These are phyloP conservation scores for Globisporangium nagaii DNA, from an alignment of 352 stramenopile species.

Conservation along the genomic window DNA sequence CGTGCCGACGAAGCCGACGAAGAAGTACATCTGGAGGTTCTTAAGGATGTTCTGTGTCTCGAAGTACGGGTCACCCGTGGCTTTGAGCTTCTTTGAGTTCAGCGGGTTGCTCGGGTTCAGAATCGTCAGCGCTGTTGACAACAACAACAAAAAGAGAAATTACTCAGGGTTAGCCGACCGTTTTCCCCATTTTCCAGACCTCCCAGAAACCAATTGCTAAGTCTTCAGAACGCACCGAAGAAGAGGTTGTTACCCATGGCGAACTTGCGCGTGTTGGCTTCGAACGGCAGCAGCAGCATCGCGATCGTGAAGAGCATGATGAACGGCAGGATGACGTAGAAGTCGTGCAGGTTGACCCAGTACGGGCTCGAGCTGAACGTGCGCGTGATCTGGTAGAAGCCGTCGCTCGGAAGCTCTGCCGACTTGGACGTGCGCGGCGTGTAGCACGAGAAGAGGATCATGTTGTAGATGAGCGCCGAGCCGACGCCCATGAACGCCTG, in stretches of 20 bases:
- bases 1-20: constrained; percentile 45
- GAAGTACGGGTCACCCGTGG: constrained; percentile 24
- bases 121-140: constrained; percentile 59
- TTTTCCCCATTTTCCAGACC: too few species aligned
- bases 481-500: constrained; percentile 36
- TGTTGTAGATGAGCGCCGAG: constrained; percentile 61
- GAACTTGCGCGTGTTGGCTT: constrained; percentile 63
- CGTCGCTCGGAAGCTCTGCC: constrained; percentile 15
- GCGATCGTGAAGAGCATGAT: constrained; percentile 54
- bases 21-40: constrained; percentile 46
- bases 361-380: constrained; percentile 46
- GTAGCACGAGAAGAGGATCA: constrained; percentile 41
- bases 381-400: constrained; percentile 40
- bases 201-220: too few species aligned
- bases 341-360: constrained; percentile 43
- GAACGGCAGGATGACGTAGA: constrained; percentile 45
- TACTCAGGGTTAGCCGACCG: too few species aligned
- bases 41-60: constrained; percentile 35
- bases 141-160: neutral
- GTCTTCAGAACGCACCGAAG: constrained; percentile 28
- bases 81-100: constrained; percentile 30
- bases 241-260: constrained; percentile 60
- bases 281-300: constrained; percentile 48
- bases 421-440: constrained; percentile 26
- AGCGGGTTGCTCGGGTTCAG: constrained; percentile 48